Evolutionary conservation across 306 rosid genomes (phyloP).

Genomic region (Gastrolobium bilobum): DNA sequence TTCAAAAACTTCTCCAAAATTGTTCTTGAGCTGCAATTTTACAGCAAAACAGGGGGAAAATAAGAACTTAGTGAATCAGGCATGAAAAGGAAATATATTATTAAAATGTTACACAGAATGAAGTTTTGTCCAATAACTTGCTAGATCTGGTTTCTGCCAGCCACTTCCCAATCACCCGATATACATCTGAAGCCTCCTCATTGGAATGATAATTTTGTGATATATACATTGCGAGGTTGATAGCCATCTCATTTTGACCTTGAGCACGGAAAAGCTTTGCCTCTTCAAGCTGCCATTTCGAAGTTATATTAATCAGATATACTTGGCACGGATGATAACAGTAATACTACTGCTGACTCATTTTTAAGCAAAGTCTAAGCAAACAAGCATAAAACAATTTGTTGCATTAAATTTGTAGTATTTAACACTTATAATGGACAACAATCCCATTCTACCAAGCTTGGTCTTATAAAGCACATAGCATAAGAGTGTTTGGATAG

Average conservation of each 20-base stretch:
- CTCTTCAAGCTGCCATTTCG: slow-evolving; percentile 84
- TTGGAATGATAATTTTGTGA: slow-evolving; percentile 59
- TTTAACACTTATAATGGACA: background rate
- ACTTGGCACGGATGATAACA: slow-evolving; percentile 8
- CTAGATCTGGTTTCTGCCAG: slow-evolving; percentile 98
- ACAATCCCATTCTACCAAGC: slow-evolving; percentile 22
- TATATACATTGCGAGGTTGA: slow-evolving; percentile 86
- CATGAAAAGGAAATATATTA: slow-evolving; percentile 1
- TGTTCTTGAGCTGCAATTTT: slow-evolving; percentile 88
- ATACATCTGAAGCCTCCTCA: slow-evolving; percentile 84
- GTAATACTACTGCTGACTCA: slow-evolving; percentile 21
- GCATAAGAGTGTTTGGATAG: slow-evolving; percentile 3
- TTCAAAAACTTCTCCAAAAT: slow-evolving; percentile 91
- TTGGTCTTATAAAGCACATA: slow-evolving; percentile 2
- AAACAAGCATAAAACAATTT: slow-evolving; percentile 4
- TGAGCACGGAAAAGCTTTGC: slow-evolving; percentile 97
- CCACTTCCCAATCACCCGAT: slow-evolving; percentile 97
- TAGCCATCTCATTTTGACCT: slow-evolving; percentile 91
- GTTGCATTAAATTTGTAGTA: background rate
- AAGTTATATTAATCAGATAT: slow-evolving; percentile 30
- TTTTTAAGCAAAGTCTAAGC: slow-evolving; percentile 23
- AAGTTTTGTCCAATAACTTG: slow-evolving; percentile 67
- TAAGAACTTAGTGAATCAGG: slow-evolving; percentile 31
- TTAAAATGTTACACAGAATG: slow-evolving; percentile 11
- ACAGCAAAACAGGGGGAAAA: slow-evolving; percentile 32